Base-by-base conservation (phyloP, 164 flowering plant genomes). In the Aristolochia californica region DNA sequence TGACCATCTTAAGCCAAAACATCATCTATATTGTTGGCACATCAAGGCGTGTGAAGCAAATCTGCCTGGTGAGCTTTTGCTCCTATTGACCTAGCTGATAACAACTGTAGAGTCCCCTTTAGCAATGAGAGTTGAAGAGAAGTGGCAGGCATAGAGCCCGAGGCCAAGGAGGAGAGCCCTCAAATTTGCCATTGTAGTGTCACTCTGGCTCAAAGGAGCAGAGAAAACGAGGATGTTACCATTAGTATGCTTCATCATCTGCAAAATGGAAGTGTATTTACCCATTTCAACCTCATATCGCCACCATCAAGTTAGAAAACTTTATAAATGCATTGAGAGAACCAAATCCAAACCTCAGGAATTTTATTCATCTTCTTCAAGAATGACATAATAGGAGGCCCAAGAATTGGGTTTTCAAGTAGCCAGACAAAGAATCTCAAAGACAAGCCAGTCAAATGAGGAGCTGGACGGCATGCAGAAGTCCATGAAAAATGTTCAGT, bases 161-260 rank as follows among this genome's bases (percentile, higher is more conserved):
- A 34, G 10, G 40, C 10, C 40, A 43, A 27, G 15, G 17, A 24
- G 17, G 17, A 28, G 38, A 67, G 87, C 99, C 97, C 84, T 89
- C n/a, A n/a, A n/a, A n/a, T n/a, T n/a, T n/a, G n/a, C n/a, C n/a
- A n/a, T n/a, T n/a, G n/a, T n/a, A n/a, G n/a, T n/a, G n/a, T n/a
- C n/a, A n/a, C n/a, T n/a, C n/a, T n/a, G n/a, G n/a, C n/a, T n/a
- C n/a, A n/a, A n/a, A n/a, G n/a, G n/a, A n/a, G n/a, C n/a, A n/a
- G n/a, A n/a, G n/a, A n/a, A n/a, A n/a, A n/a, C n/a, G 97, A 16
- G 94, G 85, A 65, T 91, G 97, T 85, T 59, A 74, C 78, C n/a
- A n/a, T n/a, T n/a, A 66, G 97, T 83, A 48, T 79, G 72, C 72
- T 62, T 77, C 79, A 93, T 61, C 70, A 81, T 48, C 96, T 93